Evolutionary conservation across 306 rosid species (phyloP), one percentile per base, ranked within the genome.

Genomic region (Potentilla sterilis): DNA sequence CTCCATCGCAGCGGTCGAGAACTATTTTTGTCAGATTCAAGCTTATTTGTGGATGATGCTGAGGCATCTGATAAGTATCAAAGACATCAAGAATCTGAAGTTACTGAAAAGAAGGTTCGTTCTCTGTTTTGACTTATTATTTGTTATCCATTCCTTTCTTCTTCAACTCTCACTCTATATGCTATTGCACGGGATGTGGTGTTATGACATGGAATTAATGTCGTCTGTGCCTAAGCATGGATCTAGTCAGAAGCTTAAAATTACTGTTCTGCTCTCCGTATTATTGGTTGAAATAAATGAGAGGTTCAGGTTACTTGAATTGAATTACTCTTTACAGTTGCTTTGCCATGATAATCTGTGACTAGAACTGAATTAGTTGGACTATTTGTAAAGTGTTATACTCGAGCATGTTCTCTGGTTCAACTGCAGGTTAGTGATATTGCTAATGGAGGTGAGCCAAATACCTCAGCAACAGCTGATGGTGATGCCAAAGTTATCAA

Each of bases 21-120:
- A 88, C 86, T 95, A 77, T 95, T 95, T 87, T 81, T 89, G 86
- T 86, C 92, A n/a, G 87, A 92, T 89, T 89, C 99, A 77, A 92
- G 90, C 86, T 74, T 89, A 87, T 95, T 95, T 85, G 97, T 95
- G 84, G 99, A 95, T 69, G 97, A 95, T 85, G 92, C 72, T 4
- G 99, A 88, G 83, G 99, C 97, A 66, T 89, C 87, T 70, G 99
- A 92, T 41, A 75, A 84, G 71, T 95, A 86, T 79, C 91, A 81
- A 55, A 93, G 93, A 78, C 90, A 88, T 44, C 77, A 83, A 71
- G 88, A 92, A 83, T 54, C 89, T 63, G 79, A 78, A 63, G 79
- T 58, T 44, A 49, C 82, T 34, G 88, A 83, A 73, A 71, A 75
- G 78, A 86, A 87, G 81, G 98, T 89, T 32, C 42, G 69, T 59